Evolutionary conservation across 768 basidiomycete genomes (phyloP).

Genomic region (Rhodotorula babjevae): DNA sequence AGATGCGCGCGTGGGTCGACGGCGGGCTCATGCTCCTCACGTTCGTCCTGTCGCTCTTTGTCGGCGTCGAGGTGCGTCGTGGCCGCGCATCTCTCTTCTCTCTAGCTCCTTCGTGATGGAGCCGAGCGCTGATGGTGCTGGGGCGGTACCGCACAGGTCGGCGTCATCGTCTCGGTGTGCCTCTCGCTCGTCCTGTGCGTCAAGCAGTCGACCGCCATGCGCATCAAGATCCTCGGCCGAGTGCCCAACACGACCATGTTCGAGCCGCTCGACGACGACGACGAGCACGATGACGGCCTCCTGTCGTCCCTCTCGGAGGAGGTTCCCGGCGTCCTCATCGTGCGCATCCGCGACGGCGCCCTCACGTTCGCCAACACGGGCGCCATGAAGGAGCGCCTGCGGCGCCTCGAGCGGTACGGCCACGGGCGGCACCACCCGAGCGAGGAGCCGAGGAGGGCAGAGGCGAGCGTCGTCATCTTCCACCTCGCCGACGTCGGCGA

Average conservation of each 20-base stretch:
- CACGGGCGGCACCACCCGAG: constrained; percentile 74
- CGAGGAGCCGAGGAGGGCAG: constrained; percentile 57
- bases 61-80: constrained; percentile 72
- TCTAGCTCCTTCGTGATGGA: background rate
- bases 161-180: constrained; percentile 80
- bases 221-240: constrained; percentile 88
- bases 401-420: constrained; percentile 85
- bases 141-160: constrained; percentile 51
- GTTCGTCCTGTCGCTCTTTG: constrained; percentile 78
- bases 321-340: constrained; percentile 73
- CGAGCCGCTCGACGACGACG: constrained; percentile 83
- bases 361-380: constrained; percentile 94
- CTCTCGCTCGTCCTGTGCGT: constrained; percentile 85
- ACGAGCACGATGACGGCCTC: constrained; percentile 57
- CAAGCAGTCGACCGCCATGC: constrained; percentile 75
- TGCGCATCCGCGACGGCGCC: constrained; percentile 75
- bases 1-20: constrained; percentile 87
- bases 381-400: constrained; percentile 81
- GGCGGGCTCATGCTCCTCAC: constrained; percentile 79
- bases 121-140: background rate
- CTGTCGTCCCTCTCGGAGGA: constrained; percentile 46
- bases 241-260: constrained; percentile 83
- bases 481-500: constrained; percentile 88
- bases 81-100: background rate
- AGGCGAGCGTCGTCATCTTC: constrained; percentile 52